These are phyloP conservation scores for Jaapia argillacea DNA, from an alignment of 768 basidiomycete genomes.

Conservation along the genomic window DNA sequence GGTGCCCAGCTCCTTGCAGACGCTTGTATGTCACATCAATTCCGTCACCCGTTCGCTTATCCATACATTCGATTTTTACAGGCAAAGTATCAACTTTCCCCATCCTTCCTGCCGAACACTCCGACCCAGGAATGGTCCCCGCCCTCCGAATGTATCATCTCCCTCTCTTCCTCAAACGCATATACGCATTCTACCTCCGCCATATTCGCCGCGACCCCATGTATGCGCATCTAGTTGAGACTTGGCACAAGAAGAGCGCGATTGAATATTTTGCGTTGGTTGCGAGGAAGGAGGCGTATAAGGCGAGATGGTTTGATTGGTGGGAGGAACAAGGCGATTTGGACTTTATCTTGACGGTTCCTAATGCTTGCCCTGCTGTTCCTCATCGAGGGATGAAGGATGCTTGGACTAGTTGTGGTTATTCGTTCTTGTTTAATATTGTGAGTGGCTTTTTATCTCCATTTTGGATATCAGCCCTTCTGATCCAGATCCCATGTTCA, in stretches of 20 bases:
- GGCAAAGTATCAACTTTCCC: neutral
- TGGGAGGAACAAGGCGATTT: constrained; percentile 33
- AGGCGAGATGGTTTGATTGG: constrained; percentile 27
- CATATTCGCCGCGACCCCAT: constrained; percentile 40
- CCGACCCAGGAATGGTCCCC: constrained; percentile 34
- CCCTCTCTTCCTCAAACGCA: constrained; percentile 33
- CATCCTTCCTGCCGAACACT: constrained; percentile 18
- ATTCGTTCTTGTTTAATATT: constrained; percentile 60
- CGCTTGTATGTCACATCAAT: neutral
- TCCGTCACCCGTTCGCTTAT: neutral
- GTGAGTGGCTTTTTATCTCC: neutral
- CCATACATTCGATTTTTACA: neutral
- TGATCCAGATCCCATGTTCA: neutral
- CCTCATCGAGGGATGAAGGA: constrained; percentile 41
- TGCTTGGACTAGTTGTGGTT: constrained; percentile 49
- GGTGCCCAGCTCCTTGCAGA: constrained; percentile 5
- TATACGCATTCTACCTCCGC: constrained; percentile 42
- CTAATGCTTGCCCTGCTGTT: constrained; percentile 51
- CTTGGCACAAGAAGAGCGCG: constrained; percentile 36
- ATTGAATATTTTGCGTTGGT: constrained; percentile 41
- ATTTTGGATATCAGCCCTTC: neutral
- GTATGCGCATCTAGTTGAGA: constrained; percentile 44
- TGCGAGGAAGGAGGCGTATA: constrained; percentile 31
- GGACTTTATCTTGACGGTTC: constrained; percentile 56
- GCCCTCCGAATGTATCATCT: constrained; percentile 30